Percentiles rank a stretch among this genome's conserved stretches.
These are phyloP conservation scores for Heterobasidion occidentale DNA, from an alignment of 1,284 basidiomycete species.

Conservation along the genomic window DNA sequence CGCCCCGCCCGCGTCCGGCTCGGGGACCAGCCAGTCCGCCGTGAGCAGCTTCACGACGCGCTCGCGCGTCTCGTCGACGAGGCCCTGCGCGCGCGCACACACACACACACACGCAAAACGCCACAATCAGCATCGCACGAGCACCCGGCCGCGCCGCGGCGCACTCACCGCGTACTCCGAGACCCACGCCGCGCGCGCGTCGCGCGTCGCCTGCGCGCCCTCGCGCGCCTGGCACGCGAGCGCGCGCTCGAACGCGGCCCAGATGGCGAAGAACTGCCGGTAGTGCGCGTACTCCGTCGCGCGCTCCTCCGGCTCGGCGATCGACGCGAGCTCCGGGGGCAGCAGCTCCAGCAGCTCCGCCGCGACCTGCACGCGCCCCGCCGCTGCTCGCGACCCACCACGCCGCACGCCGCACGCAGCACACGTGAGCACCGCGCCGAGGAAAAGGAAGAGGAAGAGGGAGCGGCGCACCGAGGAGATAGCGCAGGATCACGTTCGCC, in stretches of 20 bases:
- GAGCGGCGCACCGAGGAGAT: constrained; percentile 67
- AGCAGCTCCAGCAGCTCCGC: constrained; percentile 57
- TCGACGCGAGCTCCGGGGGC: constrained; percentile 53
- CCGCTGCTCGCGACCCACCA: constrained; percentile 48
- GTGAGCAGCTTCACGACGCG: constrained; percentile 61
- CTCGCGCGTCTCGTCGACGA: constrained; percentile 53
- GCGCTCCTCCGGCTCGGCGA: constrained; percentile 52
- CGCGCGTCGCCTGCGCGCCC: constrained; percentile 44
- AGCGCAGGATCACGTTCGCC: constrained; percentile 79
- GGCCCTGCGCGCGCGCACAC: constrained; percentile 24
- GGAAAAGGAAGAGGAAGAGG: not conserved
- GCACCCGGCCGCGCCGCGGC: no score
- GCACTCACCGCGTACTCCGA: constrained; percentile 48
- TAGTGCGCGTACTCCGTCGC: constrained; percentile 70
- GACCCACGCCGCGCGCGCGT: constrained; percentile 54
- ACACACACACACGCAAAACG: no score
- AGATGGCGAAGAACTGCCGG: constrained; percentile 64
- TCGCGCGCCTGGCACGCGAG: constrained; percentile 50
- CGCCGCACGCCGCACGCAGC: not conserved
- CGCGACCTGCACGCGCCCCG: constrained; percentile 69
- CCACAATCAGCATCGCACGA: no score
- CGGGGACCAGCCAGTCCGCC: constrained; percentile 65
- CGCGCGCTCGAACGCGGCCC: constrained; percentile 52
- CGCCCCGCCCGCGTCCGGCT: constrained; percentile 32
- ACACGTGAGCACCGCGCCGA: not conserved